Evolutionary conservation across 2,329 filamentous ascomycete species (phyloP), one percentile per base, ranked within the genome.

Genomic region (Fusarium sp.): DNA sequence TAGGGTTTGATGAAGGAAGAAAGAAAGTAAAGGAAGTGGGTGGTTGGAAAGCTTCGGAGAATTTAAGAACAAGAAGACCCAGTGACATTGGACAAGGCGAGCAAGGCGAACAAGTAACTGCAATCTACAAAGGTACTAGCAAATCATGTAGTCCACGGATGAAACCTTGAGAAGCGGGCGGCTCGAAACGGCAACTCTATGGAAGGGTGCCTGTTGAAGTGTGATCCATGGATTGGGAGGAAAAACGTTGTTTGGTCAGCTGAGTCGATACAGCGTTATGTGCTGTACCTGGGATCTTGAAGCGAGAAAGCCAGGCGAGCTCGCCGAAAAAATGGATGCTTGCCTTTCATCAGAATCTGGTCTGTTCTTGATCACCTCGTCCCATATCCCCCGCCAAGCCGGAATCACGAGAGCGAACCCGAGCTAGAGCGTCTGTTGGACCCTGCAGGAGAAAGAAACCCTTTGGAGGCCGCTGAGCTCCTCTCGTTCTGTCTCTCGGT

Each of bases 391-490:
- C 35, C 56, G 71, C 71, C 71, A 73, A 74, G 71, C 62, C 71
- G 71, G 71, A 74, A 71, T 69, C 71, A 45, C 37, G 32, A 58
- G 33, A 22, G 52, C 27, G 32, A 35, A 20, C 7, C 27, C n/a
- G 27, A 57, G 32, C 14, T 59, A 40, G 17, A 37, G 61, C 40
- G 33, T 52, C 20, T 63, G 15, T 63, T 68, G 54, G 70, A 61
- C 70, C 70, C 70, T 73, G 66, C 66, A 71, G 70, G 45, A 63
- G 30, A 35, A 61, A 40, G 22, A 22, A 22, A 61, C 38, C 64
- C 17, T 32, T 63, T 61, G 70, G 71, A 73, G 71, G 71, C 67
- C 70, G 70, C 70, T 73, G 38, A 54, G 22, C 32, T 32, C 30
- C 30, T 32, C 30, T 32, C 30, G 30, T n/a, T 4, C 37, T 17